These are phyloP conservation scores for Alternaria sp. DNA, from an alignment of 2,329 filamentous ascomycete genomes.

Conservation along the genomic window DNA sequence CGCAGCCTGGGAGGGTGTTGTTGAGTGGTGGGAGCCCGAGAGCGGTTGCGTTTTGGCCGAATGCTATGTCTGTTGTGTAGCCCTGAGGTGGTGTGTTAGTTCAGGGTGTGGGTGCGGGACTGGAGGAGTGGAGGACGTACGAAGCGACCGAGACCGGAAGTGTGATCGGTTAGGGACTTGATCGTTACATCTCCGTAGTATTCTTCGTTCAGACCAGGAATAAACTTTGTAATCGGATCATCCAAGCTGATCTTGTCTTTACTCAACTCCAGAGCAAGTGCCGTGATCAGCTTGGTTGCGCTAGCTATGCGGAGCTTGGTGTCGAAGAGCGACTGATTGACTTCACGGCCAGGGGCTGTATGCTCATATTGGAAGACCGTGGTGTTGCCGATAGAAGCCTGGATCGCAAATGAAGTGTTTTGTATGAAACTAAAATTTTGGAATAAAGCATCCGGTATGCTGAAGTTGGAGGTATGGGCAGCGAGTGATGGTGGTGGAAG, in stretches of 20 bases:
- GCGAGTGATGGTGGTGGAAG: slow-evolving; percentile 26
- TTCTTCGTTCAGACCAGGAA: slow-evolving; percentile 24
- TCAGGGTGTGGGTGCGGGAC: not conserved
- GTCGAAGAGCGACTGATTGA: slow-evolving; percentile 16
- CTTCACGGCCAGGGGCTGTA: slow-evolving; percentile 17
- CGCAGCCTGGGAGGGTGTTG: slow-evolving; percentile 30
- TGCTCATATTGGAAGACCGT: slow-evolving; percentile 24
- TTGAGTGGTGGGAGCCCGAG: slow-evolving; percentile 27
- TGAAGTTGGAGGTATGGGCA: slow-evolving; percentile 1
- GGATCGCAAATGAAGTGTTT: slow-evolving; percentile 31
- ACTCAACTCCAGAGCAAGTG: slow-evolving; percentile 30
- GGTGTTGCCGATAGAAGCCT: slow-evolving; percentile 26
- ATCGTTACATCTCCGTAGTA: slow-evolving; percentile 31
- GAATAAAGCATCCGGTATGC: slow-evolving; percentile 8
- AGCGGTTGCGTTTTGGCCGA: slow-evolving; percentile 11
- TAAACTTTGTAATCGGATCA: slow-evolving; percentile 31
- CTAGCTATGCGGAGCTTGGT: slow-evolving; percentile 32
- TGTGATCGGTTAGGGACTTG: slow-evolving; percentile 26
- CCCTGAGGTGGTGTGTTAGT: slow-evolving; percentile 12
- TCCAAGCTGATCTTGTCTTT: slow-evolving; percentile 26
- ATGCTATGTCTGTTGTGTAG: slow-evolving; percentile 29
- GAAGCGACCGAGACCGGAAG: slow-evolving; percentile 30
- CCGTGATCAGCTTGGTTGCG: slow-evolving; percentile 35
- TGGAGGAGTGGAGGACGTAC: slow-evolving; percentile 2
- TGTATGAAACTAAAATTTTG: slow-evolving; percentile 4